A percentile compares a stretch with the other conserved stretches of the same genome.
phyloP scores from a whole-genome alignment of 192 early-diverging fungal species.

The Thoreauomyces humboldtii region DNA sequence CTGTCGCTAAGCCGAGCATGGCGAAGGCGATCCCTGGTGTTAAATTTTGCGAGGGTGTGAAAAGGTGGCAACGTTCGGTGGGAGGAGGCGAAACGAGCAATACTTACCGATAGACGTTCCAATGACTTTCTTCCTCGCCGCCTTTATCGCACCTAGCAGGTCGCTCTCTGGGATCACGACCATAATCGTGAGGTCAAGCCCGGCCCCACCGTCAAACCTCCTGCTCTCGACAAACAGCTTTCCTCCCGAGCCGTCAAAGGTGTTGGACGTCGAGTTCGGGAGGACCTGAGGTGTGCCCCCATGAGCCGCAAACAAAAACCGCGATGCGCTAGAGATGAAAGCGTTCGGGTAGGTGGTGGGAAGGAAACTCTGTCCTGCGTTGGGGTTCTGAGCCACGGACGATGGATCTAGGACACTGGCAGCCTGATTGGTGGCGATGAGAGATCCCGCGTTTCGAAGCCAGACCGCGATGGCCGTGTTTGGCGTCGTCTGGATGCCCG shows the following conservation, averaged over 20 bases:
- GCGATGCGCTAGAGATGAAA: too few relatives aligned
- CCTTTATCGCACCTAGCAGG: constrained; percentile 5
- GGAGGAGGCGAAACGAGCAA: background rate
- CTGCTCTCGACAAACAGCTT: too few relatives aligned
- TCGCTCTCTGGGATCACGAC: constrained; percentile 12
- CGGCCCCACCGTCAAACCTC: too few relatives aligned
- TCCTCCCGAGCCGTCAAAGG: too few relatives aligned
- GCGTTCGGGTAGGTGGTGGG: too few relatives aligned
- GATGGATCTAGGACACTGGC: constrained; percentile 7
- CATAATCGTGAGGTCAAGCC: constrained; percentile 16
- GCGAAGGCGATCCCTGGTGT: background rate
- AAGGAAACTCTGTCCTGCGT: too few relatives aligned
- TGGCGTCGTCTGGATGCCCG: background rate
- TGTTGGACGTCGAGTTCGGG: too few relatives aligned
- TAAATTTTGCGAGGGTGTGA: background rate
- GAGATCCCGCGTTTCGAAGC: background rate
- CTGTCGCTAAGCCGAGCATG: constrained; percentile 10
- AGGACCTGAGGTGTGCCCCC: too few relatives aligned
- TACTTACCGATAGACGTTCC: background rate
- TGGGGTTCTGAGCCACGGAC: background rate
- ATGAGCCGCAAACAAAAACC: too few relatives aligned
- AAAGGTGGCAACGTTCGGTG: background rate
- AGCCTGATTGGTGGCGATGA: constrained; percentile 4
- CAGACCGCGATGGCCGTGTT: constrained; percentile 13
- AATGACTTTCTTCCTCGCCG: background rate